A percentile compares a stretch with the other conserved stretches of the same genome.
These are phyloP conservation scores for Gleditsia sinensis DNA, from an alignment of 306 rosid species.

Conservation along the genomic window DNA sequence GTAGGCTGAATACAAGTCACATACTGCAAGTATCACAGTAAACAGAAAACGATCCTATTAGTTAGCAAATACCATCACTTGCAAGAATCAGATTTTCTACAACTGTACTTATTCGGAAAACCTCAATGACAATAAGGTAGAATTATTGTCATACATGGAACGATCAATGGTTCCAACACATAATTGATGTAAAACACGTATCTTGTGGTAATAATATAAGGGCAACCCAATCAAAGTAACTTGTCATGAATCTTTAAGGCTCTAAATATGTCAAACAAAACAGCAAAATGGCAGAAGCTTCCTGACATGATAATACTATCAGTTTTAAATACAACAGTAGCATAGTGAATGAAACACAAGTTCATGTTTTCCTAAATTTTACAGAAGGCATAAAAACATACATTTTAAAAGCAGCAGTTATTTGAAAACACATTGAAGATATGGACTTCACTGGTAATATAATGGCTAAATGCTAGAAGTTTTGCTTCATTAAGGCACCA, in stretches of 20 bases:
- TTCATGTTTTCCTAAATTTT: neutral
- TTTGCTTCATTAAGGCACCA: neutral
- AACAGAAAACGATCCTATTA: too few species aligned
- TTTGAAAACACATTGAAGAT: neutral
- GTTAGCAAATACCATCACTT: neutral
- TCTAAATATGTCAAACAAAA: neutral
- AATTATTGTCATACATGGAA: neutral
- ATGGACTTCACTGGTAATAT: neutral
- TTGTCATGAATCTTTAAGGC: neutral
- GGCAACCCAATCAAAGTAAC: neutral
- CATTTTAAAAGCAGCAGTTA: neutral
- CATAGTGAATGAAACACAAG: neutral
- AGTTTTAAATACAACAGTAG: neutral
- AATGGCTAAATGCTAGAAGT: neutral
- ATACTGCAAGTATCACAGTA: too few species aligned
- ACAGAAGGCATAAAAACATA: neutral
- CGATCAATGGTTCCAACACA: neutral
- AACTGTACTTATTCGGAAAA: neutral
- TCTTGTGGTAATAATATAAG: neutral
- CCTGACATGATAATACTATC: neutral
- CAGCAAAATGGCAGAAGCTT: neutral
- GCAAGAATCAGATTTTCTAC: neutral
- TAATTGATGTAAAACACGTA: neutral
- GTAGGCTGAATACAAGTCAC: too few species aligned
- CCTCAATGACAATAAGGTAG: neutral